Evolutionary conservation across 371 early-diverging fungal genomes (phyloP).

Genomic region (Actinomortierella wolfii): DNA sequence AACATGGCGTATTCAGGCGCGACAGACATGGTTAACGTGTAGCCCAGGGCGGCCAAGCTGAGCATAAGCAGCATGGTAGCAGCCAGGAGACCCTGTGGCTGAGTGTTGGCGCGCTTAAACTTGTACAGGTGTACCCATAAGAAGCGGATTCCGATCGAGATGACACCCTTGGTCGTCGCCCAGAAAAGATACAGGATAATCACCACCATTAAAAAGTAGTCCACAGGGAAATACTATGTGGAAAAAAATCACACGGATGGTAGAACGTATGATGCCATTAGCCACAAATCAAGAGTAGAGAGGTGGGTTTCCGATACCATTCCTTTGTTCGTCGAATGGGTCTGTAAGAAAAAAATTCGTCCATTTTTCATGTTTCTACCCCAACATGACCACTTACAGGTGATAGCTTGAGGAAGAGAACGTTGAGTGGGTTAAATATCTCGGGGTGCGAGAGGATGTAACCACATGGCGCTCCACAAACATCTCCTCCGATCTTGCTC

Average conservation of each 20-base stretch:
- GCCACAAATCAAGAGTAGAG: too few relatives aligned
- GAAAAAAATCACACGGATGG: neutral
- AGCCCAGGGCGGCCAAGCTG: conserved; percentile 62
- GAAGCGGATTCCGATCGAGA: conserved; percentile 65
- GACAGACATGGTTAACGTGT: conserved; percentile 60
- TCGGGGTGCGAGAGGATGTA: conserved; percentile 63
- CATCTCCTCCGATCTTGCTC: conserved; percentile 59
- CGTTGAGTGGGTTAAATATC: conserved; percentile 68
- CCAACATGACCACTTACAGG: conserved; percentile 45
- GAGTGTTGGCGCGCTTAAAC: conserved; percentile 57
- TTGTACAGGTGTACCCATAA: conserved; percentile 64
- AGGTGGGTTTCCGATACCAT: too few relatives aligned
- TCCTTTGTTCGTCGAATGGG: too few relatives aligned
- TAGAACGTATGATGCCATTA: neutral
- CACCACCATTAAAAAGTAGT: conserved; percentile 64
- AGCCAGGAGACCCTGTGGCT: conserved; percentile 66
- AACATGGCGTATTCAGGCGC: conserved; percentile 73
- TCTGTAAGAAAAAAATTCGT: too few relatives aligned
- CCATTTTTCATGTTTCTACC: too few relatives aligned
- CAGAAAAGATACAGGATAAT: conserved; percentile 67
- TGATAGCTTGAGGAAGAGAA: conserved; percentile 58
- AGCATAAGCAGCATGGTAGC: conserved; percentile 57
- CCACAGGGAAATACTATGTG: conserved; percentile 60
- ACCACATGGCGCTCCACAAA: conserved; percentile 71
- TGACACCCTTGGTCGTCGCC: conserved; percentile 63